Evolutionary conservation across 2,329 filamentous ascomycete genomes (phyloP).

Genomic region (Alternaria alternata): DNA sequence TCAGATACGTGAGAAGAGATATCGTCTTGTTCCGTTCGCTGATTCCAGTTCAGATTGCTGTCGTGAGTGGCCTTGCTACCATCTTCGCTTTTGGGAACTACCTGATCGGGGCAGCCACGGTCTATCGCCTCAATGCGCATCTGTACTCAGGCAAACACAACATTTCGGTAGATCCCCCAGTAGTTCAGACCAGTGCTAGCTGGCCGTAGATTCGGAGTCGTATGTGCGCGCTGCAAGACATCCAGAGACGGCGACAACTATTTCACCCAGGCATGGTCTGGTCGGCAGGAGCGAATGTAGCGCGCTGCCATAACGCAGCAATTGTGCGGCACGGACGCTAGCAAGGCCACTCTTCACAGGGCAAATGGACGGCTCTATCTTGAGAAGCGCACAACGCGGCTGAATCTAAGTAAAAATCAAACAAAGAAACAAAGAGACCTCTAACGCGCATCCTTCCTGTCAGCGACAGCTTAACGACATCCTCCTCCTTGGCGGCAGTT

Average conservation of each 20-base stretch:
- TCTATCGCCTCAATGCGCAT: neutral
- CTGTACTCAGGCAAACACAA: neutral
- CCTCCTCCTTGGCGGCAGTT: neutral
- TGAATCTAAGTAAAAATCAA: rapidly evolving
- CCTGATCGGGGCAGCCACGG: neutral
- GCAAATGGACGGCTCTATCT: neutral
- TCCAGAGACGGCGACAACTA: neutral
- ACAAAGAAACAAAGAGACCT: neutral
- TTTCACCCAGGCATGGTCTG: neutral
- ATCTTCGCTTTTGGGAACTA: neutral
- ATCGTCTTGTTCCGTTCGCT: neutral
- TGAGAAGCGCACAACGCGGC: neutral
- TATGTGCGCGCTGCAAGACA: neutral
- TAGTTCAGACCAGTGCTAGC: neutral
- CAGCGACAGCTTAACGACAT: neutral
- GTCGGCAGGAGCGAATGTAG: neutral
- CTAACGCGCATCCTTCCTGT: neutral
- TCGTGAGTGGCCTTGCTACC: neutral
- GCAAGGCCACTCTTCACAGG: neutral
- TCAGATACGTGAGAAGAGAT: neutral
- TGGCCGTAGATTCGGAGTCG: neutral
- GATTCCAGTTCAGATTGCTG: neutral
- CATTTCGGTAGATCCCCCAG: neutral
- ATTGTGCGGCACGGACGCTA: neutral
- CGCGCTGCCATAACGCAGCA: neutral